Evolutionary conservation across 345 rosid genomes (phyloP).

Genomic region (Sonneratia caseolaris): DNA sequence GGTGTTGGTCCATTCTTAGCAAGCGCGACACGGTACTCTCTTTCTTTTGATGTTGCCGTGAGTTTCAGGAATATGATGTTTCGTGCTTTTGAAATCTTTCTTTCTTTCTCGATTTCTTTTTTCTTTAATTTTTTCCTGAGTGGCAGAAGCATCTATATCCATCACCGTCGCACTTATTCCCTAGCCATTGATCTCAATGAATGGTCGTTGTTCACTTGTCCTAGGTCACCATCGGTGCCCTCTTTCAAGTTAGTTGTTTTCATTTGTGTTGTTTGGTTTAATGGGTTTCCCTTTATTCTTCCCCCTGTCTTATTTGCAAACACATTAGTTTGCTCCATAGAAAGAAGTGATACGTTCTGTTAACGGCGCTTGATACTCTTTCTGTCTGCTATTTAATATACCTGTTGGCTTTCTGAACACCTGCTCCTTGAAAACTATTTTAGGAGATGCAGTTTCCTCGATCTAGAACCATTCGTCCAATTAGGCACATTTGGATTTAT

Average conservation of each 20-base stretch:
- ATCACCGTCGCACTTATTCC: not conserved
- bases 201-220: not conserved
- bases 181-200: not conserved
- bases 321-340: not conserved
- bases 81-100: not conserved
- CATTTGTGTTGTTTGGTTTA: not conserved
- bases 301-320: not conserved
- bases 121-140: not conserved
- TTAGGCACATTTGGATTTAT: not conserved
- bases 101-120: not conserved
- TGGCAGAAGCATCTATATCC: not conserved
- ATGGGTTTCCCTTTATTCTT: not conserved
- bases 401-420: not conserved
- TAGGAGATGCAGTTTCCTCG: not conserved
- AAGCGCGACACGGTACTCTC: not conserved
- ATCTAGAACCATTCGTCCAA: not conserved
- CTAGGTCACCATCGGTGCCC: not conserved
- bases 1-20: not conserved
- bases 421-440: not conserved
- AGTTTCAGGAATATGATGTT: not conserved
- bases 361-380: not conserved
- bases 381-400: not conserved
- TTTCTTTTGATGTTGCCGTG: not conserved
- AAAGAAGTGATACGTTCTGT: too few species aligned
- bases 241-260: not conserved